These are phyloP conservation scores for Aureobasidium namibiae DNA, from an alignment of 2,329 filamentous ascomycete genomes.

Conservation along the genomic window DNA sequence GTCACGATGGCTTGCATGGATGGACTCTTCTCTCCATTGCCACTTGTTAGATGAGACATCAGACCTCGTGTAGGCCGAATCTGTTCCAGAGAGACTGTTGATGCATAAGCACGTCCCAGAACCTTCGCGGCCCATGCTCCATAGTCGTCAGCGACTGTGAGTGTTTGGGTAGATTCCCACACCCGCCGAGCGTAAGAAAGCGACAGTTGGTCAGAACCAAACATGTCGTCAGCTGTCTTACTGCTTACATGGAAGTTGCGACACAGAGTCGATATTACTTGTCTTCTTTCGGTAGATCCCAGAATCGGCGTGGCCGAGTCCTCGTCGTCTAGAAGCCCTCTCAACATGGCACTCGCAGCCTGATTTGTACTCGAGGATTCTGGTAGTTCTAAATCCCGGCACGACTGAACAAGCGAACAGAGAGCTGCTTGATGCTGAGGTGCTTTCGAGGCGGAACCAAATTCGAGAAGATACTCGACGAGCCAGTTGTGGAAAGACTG, in stretches of 20 bases:
- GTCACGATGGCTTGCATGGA: slow-evolving; percentile 1
- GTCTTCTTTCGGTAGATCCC: slow-evolving; percentile 58
- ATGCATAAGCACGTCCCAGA: slow-evolving; percentile 73
- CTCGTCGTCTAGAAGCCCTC: slow-evolving; percentile 72
- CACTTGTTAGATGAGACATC: not conserved
- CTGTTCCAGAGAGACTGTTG: slow-evolving; percentile 26
- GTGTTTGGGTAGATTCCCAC: slow-evolving; percentile 42
- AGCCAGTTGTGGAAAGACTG: slow-evolving; percentile 74
- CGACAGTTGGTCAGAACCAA: slow-evolving; percentile 59
- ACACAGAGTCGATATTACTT: slow-evolving; percentile 67
- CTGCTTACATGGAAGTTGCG: slow-evolving; percentile 59
- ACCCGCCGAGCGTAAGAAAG: slow-evolving; percentile 55
- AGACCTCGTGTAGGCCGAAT: slow-evolving; percentile 16
- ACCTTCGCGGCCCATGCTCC: slow-evolving; percentile 78
- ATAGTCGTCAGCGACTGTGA: slow-evolving; percentile 46
- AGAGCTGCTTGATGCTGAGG: slow-evolving; percentile 42
- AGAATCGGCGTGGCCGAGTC: slow-evolving; percentile 55
- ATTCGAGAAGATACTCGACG: slow-evolving; percentile 56
- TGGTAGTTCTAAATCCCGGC: slow-evolving; percentile 56
- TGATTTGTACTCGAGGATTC: slow-evolving; percentile 63
- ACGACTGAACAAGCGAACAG: slow-evolving; percentile 58
- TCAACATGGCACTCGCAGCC: slow-evolving; percentile 69
- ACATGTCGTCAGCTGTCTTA: slow-evolving; percentile 55
- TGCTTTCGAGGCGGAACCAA: slow-evolving; percentile 24
- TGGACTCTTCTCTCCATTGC: not conserved